These are phyloP conservation scores for Hanseniaspora sp. DNA, from an alignment of 1,139 yeast species.

Conservation along the genomic window DNA sequence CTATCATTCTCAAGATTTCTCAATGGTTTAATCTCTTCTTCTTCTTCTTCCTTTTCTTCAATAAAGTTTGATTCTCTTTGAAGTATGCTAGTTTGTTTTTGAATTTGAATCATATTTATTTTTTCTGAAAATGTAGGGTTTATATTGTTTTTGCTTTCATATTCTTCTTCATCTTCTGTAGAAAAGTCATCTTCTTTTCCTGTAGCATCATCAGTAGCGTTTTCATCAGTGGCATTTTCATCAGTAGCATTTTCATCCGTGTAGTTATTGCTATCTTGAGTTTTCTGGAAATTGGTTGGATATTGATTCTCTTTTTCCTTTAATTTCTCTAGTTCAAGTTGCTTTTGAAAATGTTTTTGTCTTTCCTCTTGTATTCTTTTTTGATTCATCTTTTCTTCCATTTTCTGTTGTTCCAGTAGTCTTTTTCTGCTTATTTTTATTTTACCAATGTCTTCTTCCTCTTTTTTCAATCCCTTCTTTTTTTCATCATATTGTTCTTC, in stretches of 20 bases:
- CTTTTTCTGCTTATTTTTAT: neutral
- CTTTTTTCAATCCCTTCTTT: no score
- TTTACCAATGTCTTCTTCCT: no score
- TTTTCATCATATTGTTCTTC: no score
- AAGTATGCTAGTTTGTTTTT: neutral
- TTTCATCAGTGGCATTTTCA: neutral
- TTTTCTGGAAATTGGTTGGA: neutral
- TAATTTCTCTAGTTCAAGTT: neutral
- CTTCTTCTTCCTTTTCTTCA: neutral
- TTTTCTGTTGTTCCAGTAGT: neutral
- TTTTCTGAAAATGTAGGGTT: no score
- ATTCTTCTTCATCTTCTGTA: neutral
- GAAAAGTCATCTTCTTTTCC: neutral
- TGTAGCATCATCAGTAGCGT: neutral
- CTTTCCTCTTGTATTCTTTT: neutral
- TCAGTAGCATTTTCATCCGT: slow-evolving; percentile 1
- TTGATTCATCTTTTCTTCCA: neutral
- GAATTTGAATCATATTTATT: no score
- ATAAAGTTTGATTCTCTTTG: neutral
- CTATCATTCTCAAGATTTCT: neutral
- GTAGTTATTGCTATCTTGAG: neutral
- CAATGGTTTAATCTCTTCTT: neutral
- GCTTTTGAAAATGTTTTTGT: neutral
- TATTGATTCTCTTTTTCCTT: neutral
- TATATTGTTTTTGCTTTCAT: neutral